Percentiles rank a stretch among this genome's conserved stretches.
Evolutionary conservation across 148 eudicot species (phyloP).

Genomic region (Rhododendron molle): DNA sequence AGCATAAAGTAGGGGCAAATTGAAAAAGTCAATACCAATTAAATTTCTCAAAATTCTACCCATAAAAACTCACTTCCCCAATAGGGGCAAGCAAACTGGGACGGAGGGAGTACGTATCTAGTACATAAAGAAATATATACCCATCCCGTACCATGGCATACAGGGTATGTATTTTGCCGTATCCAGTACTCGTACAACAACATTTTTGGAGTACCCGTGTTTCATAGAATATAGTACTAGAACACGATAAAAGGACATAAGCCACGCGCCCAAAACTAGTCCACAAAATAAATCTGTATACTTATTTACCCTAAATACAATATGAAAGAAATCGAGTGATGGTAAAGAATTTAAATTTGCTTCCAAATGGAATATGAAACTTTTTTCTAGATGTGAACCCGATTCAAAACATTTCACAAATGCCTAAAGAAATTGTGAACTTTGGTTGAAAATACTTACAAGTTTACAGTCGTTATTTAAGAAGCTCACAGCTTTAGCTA

Average conservation of each 20-base stretch:
- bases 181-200: background rate
- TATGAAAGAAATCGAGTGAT: background rate
- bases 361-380: background rate
- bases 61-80: too few relatives aligned
- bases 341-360: background rate
- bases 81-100: too few relatives aligned
- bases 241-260: background rate
- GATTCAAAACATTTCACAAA: background rate
- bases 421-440: background rate
- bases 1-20: too few relatives aligned
- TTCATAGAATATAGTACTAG: background rate
- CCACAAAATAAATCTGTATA: background rate
- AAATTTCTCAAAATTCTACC: too few relatives aligned
- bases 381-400: constrained; percentile 1
- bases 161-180: too few relatives aligned
- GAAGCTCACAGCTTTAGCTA: constrained; percentile 98
- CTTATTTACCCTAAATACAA: background rate
- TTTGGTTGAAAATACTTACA: constrained; percentile 50
- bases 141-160: too few relatives aligned
- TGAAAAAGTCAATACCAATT: too few relatives aligned
- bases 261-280: background rate
- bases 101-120: too few relatives aligned
- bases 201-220: too few relatives aligned
- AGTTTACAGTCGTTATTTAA: constrained; percentile 94
- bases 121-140: too few relatives aligned